Conservation (phyloP, 108 stramenopile genomes). For the Nitzschia putrida region DNA sequence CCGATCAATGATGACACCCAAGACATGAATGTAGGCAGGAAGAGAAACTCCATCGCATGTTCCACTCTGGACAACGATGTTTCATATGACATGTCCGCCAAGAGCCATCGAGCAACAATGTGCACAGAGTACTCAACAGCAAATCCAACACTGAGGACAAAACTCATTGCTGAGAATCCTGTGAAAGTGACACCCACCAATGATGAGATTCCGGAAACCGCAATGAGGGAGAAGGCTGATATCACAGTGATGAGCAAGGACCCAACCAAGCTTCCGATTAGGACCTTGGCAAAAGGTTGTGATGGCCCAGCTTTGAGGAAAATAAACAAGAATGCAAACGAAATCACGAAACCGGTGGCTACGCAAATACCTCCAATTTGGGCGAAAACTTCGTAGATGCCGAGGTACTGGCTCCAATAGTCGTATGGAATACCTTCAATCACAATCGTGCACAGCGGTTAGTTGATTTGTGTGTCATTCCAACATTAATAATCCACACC, state of each 20-base stretch:
- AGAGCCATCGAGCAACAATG: constrained; percentile 42
- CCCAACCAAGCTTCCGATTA: constrained; percentile 39
- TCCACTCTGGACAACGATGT: constrained; percentile 36
- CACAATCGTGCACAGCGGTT: too few relatives aligned
- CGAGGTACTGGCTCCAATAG: constrained; percentile 52
- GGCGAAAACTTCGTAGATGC: constrained; percentile 29
- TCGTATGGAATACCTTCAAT: constrained; percentile 49
- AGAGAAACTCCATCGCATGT: constrained; percentile 43
- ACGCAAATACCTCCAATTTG: constrained; percentile 30
- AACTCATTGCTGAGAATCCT: constrained; percentile 40
- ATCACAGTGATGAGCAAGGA: constrained; percentile 40
- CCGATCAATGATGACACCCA: constrained; percentile 42
- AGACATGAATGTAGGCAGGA: constrained; percentile 45
- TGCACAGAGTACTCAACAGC: constrained; percentile 52
- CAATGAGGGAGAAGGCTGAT: constrained; percentile 27
- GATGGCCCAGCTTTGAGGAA: too few relatives aligned
- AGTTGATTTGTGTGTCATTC: too few relatives aligned
- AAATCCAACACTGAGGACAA: constrained; percentile 49
- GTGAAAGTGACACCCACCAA: constrained; percentile 43
- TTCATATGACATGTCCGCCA: constrained; percentile 24
- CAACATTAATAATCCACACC: too few relatives aligned
- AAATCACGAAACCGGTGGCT: constrained; percentile 38
- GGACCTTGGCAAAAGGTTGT: constrained; percentile 20
- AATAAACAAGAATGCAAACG: constrained; percentile 40
- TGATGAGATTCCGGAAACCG: constrained; percentile 38